These are phyloP conservation scores for Quercus rubra DNA, from an alignment of 306 rosid species.

Conservation along the genomic window DNA sequence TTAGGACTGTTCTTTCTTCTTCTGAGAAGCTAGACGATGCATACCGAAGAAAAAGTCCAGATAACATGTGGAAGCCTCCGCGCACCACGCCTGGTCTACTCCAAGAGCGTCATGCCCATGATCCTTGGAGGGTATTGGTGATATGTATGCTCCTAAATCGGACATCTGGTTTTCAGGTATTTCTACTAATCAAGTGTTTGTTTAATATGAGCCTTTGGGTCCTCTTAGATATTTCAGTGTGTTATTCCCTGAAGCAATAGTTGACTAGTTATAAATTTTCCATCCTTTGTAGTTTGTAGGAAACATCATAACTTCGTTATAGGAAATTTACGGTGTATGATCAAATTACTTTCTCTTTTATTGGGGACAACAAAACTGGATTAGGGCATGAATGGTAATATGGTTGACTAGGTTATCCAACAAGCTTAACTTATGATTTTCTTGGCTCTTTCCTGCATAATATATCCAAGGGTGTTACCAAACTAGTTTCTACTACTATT, in stretches of 20 bases:
- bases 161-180: constrained; percentile 60
- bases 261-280: background rate
- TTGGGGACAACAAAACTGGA: background rate
- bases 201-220: background rate
- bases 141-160: constrained; percentile 67
- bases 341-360: background rate
- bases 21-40: constrained; percentile 44
- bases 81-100: constrained; percentile 46
- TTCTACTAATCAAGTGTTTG: background rate
- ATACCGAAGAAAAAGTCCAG: constrained; percentile 41
- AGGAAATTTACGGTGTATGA: background rate
- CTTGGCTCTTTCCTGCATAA: background rate
- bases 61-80: constrained; percentile 72
- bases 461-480: background rate
- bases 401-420: background rate
- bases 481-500: background rate
- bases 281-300: background rate
- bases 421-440: background rate
- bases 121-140: constrained; percentile 77
- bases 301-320: background rate
- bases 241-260: background rate
- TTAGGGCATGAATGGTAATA: background rate
- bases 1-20: constrained; percentile 20
- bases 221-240: background rate
- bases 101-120: constrained; percentile 59